These are phyloP conservation scores for Penicillium sp. DNA, from an alignment of 2,329 filamentous ascomycete species.

Conservation along the genomic window DNA sequence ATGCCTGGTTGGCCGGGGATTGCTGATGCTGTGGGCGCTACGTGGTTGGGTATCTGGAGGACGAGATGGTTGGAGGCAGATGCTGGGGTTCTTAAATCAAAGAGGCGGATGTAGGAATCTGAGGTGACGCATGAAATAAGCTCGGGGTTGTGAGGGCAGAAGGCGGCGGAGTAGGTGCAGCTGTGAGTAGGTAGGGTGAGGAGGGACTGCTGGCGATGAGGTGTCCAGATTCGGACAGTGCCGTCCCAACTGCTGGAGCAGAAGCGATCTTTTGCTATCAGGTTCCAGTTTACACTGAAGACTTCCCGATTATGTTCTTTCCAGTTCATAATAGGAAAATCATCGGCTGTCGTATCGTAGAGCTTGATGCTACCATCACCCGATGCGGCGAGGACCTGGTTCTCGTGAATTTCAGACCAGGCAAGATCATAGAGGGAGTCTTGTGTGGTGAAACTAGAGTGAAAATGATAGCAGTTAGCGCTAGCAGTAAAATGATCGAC, in stretches of 20 bases:
- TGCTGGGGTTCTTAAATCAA: conserved; percentile 84
- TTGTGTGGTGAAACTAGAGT: conserved; percentile 84
- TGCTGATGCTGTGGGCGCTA: conserved; percentile 55
- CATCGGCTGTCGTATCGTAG: conserved; percentile 77
- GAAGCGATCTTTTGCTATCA: conserved; percentile 87
- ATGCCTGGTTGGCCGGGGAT: conserved; percentile 40
- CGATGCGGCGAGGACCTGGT: conserved; percentile 84
- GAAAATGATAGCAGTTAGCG: not conserved
- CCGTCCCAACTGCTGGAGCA: conserved; percentile 94
- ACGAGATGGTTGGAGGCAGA: conserved; percentile 86
- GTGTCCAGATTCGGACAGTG: conserved; percentile 93
- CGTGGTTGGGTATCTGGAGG: conserved; percentile 80
- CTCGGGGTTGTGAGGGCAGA: conserved; percentile 83
- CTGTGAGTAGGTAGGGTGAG: conserved; percentile 86
- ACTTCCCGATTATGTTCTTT: conserved; percentile 92
- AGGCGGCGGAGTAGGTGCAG: conserved; percentile 92
- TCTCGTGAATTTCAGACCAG: conserved; percentile 96
- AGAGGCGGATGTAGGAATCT: conserved; percentile 86
- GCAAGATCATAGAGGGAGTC: conserved; percentile 93
- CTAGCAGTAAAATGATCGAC: too few species aligned
- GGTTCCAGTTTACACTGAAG: conserved; percentile 90
- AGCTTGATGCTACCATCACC: conserved; percentile 95
- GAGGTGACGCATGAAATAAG: conserved; percentile 85
- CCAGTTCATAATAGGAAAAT: conserved; percentile 89
- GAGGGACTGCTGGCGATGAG: conserved; percentile 71